These are phyloP conservation scores for Gossypium trilobum DNA, from an alignment of 441 rosid genomes.

Conservation along the genomic window DNA sequence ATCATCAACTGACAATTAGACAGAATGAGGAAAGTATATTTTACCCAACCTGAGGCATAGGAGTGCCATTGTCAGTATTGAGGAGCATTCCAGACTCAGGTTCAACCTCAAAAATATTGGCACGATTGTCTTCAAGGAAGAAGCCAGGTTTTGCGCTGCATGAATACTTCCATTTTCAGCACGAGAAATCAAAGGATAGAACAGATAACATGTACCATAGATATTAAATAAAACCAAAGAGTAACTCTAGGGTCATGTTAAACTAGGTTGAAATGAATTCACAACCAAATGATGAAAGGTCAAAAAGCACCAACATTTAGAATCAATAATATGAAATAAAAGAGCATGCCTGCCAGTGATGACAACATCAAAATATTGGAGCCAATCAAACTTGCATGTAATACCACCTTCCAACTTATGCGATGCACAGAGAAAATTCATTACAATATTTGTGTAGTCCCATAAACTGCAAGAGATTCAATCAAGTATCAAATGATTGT, in stretches of 20 bases:
- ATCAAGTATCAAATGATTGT: conserved; percentile 1
- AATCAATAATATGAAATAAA: conserved; percentile 1
- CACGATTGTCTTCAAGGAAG: conserved; percentile 81
- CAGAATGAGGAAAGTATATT: background rate
- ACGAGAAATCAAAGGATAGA: conserved; percentile 14
- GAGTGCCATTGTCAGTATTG: conserved; percentile 91
- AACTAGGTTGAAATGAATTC: conserved; percentile 5
- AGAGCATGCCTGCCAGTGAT: conserved; percentile 81
- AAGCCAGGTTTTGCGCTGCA: conserved; percentile 92
- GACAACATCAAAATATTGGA: conserved; percentile 76
- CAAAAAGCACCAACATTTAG: background rate
- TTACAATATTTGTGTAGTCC: conserved; percentile 95
- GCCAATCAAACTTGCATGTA: conserved; percentile 73
- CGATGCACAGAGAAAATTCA: conserved; percentile 82
- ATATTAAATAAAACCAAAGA: background rate
- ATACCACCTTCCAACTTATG: conserved; percentile 29
- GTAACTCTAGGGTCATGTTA: background rate
- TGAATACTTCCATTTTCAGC: background rate
- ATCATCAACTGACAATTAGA: conserved; percentile 6
- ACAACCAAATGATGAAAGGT: background rate
- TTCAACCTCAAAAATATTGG: conserved; percentile 90
- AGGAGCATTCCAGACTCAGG: conserved; percentile 74
- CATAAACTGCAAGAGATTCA: conserved; percentile 63
- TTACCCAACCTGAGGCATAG: conserved; percentile 72
- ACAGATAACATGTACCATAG: background rate